A percentile compares a stretch with the other conserved stretches of the same genome.
Conservation (phyloP, 257 asterid genomes). For the Fraxinus anomala region DNA sequence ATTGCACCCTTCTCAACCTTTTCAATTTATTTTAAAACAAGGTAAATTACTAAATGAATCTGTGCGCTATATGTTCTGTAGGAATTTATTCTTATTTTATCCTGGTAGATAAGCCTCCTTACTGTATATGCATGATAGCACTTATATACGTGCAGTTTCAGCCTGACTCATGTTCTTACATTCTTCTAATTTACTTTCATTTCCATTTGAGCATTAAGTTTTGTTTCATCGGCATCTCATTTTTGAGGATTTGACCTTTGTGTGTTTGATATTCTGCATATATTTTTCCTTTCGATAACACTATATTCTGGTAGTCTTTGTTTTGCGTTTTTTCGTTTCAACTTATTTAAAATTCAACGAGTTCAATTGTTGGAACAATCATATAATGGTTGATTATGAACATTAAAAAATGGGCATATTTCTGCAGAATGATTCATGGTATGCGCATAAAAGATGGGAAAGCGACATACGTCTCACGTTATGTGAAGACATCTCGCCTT, state of each 20-base stretch:
- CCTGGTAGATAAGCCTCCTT: neutral
- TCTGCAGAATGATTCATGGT: constrained; percentile 91
- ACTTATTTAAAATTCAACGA: neutral
- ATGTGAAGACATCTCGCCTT: constrained; percentile 81
- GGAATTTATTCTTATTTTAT: neutral
- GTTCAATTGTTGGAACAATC: constrained; percentile 1
- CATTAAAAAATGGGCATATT: constrained; percentile 15
- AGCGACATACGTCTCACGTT: constrained; percentile 90
- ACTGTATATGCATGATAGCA: neutral
- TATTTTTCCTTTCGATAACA: neutral
- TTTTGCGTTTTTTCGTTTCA: neutral
- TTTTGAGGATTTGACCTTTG: neutral
- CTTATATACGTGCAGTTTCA: neutral
- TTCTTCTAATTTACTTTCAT: neutral
- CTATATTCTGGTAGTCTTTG: neutral
- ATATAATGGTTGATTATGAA: constrained; percentile 11
- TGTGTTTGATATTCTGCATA: neutral
- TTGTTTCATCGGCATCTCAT: constrained; percentile 11
- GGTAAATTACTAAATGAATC: neutral
- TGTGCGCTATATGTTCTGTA: neutral
- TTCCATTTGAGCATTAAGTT: neutral
- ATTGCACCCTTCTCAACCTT: neutral
- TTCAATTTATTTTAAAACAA: neutral
- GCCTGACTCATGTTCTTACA: neutral
- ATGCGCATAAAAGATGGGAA: constrained; percentile 92